phyloP scores from a whole-genome alignment of 257 asterid species.

The Solanum rostratum region DNA sequence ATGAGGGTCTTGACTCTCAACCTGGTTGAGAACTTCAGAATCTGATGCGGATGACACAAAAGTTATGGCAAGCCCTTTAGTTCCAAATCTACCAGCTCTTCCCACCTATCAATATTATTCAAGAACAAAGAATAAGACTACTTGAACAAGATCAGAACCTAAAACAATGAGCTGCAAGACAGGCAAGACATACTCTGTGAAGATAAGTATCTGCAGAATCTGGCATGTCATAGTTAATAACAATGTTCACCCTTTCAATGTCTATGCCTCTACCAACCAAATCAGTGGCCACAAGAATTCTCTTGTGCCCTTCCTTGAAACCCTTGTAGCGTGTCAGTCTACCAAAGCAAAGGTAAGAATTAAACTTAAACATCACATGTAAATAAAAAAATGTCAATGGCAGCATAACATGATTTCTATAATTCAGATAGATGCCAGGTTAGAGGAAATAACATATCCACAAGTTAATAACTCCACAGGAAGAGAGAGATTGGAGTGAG shows the following conservation, averaged over 20 bases:
- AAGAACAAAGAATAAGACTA: neutral
- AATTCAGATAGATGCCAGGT: neutral
- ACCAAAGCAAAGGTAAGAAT: neutral
- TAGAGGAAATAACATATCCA: neutral
- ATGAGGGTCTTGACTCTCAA: neutral
- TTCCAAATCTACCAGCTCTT: slow-evolving; percentile 93
- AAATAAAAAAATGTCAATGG: neutral
- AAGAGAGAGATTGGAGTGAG: neutral
- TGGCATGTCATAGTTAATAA: slow-evolving; percentile 91
- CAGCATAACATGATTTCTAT: neutral
- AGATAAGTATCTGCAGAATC: slow-evolving; percentile 88
- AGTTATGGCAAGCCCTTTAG: slow-evolving; percentile 92
- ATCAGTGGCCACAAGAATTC: slow-evolving; percentile 91
- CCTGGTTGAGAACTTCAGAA: slow-evolving; percentile 93
- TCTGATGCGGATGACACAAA: slow-evolving; percentile 88
- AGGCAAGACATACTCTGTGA: slow-evolving; percentile 51
- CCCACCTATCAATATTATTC: slow-evolving; percentile 46
- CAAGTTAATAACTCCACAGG: neutral
- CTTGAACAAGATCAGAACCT: neutral
- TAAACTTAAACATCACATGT: neutral
- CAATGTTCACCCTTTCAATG: slow-evolving; percentile 88
- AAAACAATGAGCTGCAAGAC: neutral
- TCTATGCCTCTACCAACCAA: slow-evolving; percentile 93
- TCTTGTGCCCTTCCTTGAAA: slow-evolving; percentile 89
- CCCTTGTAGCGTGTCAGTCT: slow-evolving; percentile 82